Conservation (phyloP, 1,139 yeast genomes). For the Diutina neorugosa region DNA sequence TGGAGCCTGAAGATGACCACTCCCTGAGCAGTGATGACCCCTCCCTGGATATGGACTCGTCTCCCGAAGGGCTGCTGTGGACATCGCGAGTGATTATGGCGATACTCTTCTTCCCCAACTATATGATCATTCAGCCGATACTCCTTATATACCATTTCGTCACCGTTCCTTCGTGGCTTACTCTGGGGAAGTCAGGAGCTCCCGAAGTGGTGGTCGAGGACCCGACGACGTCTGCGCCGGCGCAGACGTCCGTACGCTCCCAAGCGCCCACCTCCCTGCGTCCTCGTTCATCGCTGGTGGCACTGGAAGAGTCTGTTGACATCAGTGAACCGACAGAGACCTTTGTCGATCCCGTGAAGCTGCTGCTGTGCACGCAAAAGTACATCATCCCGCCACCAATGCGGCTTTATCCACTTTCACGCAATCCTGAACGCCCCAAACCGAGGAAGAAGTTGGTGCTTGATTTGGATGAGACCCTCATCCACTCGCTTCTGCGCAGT, state of each 20-base stretch:
- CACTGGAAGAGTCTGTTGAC: background rate
- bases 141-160: slow-evolving; percentile 10
- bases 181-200: background rate
- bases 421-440: slow-evolving; percentile 27
- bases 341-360: slow-evolving; percentile 28
- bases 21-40: background rate
- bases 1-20: background rate
- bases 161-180: slow-evolving; percentile 15
- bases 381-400: slow-evolving; percentile 39
- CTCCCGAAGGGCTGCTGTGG: background rate
- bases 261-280: background rate
- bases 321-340: background rate
- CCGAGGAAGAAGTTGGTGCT: slow-evolving; percentile 60
- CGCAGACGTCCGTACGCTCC: background rate
- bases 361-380: slow-evolving; percentile 33
- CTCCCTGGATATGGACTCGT: background rate
- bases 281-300: background rate
- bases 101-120: slow-evolving; percentile 21
- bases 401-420: slow-evolving; percentile 28
- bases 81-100: background rate
- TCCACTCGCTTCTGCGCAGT: slow-evolving; percentile 74
- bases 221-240: background rate
- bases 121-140: slow-evolving; percentile 32
- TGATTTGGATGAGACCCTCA: slow-evolving; percentile 87
- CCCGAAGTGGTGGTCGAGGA: background rate